These are phyloP conservation scores for Elsinoe arachidis DNA, from an alignment of 2,329 filamentous ascomycete species.

Conservation along the genomic window DNA sequence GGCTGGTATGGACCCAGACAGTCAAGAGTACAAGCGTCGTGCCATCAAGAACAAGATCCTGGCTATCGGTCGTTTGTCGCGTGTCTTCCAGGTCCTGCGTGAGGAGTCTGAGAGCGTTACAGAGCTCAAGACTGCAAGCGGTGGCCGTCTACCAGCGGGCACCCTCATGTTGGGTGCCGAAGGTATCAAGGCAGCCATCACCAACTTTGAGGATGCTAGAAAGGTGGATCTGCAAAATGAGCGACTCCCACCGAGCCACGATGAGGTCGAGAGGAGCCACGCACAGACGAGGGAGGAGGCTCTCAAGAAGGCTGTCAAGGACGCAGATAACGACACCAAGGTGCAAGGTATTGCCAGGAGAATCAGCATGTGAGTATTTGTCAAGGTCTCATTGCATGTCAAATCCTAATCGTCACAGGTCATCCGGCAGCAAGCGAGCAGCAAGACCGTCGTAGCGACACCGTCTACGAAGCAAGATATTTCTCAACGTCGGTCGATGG, in stretches of 20 bases:
- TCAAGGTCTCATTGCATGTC: neutral
- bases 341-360: slow-evolving; percentile 79
- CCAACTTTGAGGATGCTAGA: slow-evolving; percentile 88
- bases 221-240: slow-evolving; percentile 98
- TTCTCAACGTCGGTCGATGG: neutral
- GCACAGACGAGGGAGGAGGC: slow-evolving; percentile 75
- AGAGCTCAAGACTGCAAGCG: slow-evolving; percentile 92
- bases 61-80: slow-evolving; percentile 89
- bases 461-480: neutral
- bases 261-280: slow-evolving; percentile 78
- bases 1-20: slow-evolving; percentile 61
- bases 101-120: slow-evolving; percentile 96
- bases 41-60: slow-evolving; percentile 99
- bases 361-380: slow-evolving; percentile 78
- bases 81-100: slow-evolving; percentile 95
- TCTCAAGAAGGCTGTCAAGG: slow-evolving; percentile 72
- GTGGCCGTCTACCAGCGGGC: slow-evolving; percentile 83
- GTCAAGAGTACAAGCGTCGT: slow-evolving; percentile 85
- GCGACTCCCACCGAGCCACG: slow-evolving; percentile 79
- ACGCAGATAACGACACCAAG: slow-evolving; percentile 86
- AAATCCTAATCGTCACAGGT: neutral
- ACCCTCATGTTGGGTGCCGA: slow-evolving; percentile 97
- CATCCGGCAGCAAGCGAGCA: slow-evolving; percentile 3
- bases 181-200: slow-evolving; percentile 97
- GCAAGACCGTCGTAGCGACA: slow-evolving; percentile 4